These are phyloP conservation scores for Cutaneotrichosporon sp. DNA, from an alignment of 1,284 basidiomycete genomes.

Conservation along the genomic window DNA sequence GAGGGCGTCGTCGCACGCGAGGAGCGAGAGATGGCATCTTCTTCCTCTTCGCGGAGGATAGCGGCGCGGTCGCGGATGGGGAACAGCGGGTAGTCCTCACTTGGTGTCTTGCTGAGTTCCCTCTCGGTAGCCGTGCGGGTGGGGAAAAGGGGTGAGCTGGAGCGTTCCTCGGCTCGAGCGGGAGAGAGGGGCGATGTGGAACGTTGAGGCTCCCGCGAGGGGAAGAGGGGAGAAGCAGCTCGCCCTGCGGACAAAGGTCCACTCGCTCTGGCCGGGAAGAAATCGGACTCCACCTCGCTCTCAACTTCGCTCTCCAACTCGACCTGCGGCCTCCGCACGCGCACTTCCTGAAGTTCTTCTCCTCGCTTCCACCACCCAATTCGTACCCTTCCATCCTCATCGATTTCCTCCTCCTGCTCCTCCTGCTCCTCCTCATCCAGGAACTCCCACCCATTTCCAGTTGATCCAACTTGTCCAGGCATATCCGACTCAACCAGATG, in stretches of 20 bases:
- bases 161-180: slow-evolving; percentile 1
- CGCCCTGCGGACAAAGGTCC: slow-evolving; percentile 20
- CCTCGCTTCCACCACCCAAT: slow-evolving; percentile 12
- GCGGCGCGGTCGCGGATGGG: slow-evolving; percentile 1
- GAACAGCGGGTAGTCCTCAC: neutral
- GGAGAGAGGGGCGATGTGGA: slow-evolving; percentile 20
- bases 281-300: neutral
- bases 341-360: slow-evolving; percentile 3
- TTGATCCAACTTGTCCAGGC: neutral
- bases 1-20: slow-evolving; percentile 6
- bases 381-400: slow-evolving; percentile 12
- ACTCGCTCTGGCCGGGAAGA: slow-evolving; percentile 15
- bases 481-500: slow-evolving; percentile 15
- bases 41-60: neutral
- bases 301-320: slow-evolving; percentile 6
- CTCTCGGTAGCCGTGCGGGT: slow-evolving; percentile 1
- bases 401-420: slow-evolving; percentile 10
- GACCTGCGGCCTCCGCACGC: neutral
- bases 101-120: too few species aligned
- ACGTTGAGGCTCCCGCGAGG: slow-evolving; percentile 2
- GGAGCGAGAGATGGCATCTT: neutral
- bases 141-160: slow-evolving; percentile 23
- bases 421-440: slow-evolving; percentile 8
- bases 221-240: slow-evolving; percentile 22
- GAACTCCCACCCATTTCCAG: slow-evolving; percentile 10